phyloP scores from a whole-genome alignment of 1,139 yeast genomes.

The Yarrowia galli region DNA sequence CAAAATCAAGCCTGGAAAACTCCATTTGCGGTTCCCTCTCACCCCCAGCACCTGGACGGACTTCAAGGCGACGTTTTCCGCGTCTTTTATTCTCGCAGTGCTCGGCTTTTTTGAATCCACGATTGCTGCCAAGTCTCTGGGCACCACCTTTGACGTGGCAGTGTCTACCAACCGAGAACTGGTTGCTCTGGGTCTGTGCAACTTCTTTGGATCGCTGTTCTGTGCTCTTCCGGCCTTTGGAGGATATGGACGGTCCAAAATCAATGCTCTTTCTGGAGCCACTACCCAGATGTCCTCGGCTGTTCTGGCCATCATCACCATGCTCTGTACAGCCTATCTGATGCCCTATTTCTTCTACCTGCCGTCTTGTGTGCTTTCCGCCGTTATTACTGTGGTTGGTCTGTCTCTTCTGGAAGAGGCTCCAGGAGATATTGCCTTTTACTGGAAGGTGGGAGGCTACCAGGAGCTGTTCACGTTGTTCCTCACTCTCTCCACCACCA shows the following conservation, averaged over 20 bases:
- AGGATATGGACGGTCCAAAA: slow-evolving; percentile 92
- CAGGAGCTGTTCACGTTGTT: slow-evolving; percentile 77
- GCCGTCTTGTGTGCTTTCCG: slow-evolving; percentile 83
- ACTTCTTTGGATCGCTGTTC: slow-evolving; percentile 68
- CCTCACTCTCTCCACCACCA: slow-evolving; percentile 73
- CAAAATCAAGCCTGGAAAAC: slow-evolving; percentile 58
- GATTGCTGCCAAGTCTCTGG: slow-evolving; percentile 76
- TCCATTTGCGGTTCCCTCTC: slow-evolving; percentile 60
- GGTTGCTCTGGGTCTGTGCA: slow-evolving; percentile 81
- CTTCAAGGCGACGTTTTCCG: slow-evolving; percentile 52
- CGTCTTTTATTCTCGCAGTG: slow-evolving; percentile 74
- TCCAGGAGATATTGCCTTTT: slow-evolving; percentile 79
- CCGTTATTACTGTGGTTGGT: slow-evolving; percentile 83
- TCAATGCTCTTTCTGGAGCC: slow-evolving; percentile 87
- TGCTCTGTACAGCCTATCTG: slow-evolving; percentile 67
- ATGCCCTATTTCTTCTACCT: slow-evolving; percentile 72
- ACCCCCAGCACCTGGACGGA: slow-evolving; percentile 50
- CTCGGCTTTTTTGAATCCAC: slow-evolving; percentile 94
- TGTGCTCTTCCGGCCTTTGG: slow-evolving; percentile 95
- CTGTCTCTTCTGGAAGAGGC: slow-evolving; percentile 82
- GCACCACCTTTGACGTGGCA: slow-evolving; percentile 48
- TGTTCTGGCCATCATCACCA: slow-evolving; percentile 76
- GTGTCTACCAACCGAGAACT: slow-evolving; percentile 61
- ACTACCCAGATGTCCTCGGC: slow-evolving; percentile 84
- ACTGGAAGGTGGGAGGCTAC: slow-evolving; percentile 75